Conservation (phyloP, 345 rosid genomes). For the Populus pruinosa region DNA sequence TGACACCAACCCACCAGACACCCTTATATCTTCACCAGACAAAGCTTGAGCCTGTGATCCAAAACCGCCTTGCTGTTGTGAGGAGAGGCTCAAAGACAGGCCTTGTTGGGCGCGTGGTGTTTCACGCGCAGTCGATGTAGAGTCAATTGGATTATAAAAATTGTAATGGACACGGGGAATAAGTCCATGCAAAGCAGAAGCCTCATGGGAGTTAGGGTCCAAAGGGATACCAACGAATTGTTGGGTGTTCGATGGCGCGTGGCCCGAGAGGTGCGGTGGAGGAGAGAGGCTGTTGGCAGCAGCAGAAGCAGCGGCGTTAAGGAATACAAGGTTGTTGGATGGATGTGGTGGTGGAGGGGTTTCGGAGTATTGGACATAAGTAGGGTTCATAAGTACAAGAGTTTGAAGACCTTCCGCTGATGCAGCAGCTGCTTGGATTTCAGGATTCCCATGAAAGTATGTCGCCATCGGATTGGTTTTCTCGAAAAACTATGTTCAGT, state of each 20-base stretch:
- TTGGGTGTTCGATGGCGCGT: constrained; percentile 59
- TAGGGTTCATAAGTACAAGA: constrained; percentile 94
- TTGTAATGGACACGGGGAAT: constrained; percentile 77
- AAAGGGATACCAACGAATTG: constrained; percentile 89
- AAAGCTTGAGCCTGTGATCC: constrained; percentile 42
- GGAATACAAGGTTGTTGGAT: constrained; percentile 42
- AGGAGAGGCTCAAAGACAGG: constrained; percentile 79
- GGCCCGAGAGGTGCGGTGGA: constrained; percentile 30
- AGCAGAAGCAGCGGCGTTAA: constrained; percentile 44
- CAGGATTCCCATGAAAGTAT: constrained; percentile 74
- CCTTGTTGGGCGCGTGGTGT: constrained; percentile 73
- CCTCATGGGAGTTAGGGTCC: constrained; percentile 44
- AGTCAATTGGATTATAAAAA: constrained; percentile 61
- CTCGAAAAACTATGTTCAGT: constrained; percentile 3
- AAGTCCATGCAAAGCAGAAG: constrained; percentile 71
- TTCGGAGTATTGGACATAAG: constrained; percentile 78
- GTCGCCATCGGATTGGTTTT: constrained; percentile 55
- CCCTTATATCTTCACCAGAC: constrained; percentile 49
- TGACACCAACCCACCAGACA: constrained; percentile 53
- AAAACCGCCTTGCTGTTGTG: constrained; percentile 58
- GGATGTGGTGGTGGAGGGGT: constrained; percentile 37
- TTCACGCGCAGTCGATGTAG: constrained; percentile 50
- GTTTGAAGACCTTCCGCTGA: constrained; percentile 76
- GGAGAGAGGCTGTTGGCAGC: constrained; percentile 24
- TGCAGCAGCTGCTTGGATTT: constrained; percentile 44